phyloP scores from a whole-genome alignment of 2,329 filamentous ascomycete species.

The Botrytis galanthina region DNA sequence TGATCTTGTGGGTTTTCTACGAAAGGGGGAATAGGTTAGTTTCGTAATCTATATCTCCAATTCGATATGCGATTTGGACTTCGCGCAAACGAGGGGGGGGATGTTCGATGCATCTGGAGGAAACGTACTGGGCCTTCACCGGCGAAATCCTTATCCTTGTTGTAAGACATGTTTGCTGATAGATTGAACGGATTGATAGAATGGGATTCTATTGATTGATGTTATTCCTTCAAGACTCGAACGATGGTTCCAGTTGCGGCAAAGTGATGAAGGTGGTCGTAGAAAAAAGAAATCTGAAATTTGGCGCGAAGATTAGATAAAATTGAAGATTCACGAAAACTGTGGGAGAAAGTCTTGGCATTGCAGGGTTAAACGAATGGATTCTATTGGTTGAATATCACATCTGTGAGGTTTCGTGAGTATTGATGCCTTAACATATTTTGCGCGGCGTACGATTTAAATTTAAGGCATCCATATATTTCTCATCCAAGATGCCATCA shows the following conservation, averaged over 20 bases:
- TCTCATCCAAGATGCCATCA: not conserved
- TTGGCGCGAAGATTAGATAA: not conserved
- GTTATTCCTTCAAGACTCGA: slow-evolving; percentile 74
- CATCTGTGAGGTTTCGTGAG: not conserved
- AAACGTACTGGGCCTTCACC: slow-evolving; percentile 76
- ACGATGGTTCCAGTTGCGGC: slow-evolving; percentile 63
- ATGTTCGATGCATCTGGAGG: not conserved
- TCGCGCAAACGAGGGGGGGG: not conserved
- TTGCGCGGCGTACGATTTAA: no score
- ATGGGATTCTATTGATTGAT: slow-evolving; percentile 37
- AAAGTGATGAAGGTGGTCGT: slow-evolving; percentile 69
- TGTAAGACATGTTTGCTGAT: slow-evolving; percentile 73
- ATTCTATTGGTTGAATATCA: slow-evolving; percentile 20
- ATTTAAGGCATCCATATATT: not conserved
- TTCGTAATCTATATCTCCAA: not conserved
- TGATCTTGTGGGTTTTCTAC: slow-evolving; percentile 93
- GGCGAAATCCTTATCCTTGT: slow-evolving; percentile 92
- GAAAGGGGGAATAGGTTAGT: slow-evolving; percentile 5
- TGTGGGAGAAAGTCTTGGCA: slow-evolving; percentile 31
- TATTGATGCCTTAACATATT: not conserved
- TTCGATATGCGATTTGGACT: slow-evolving; percentile 5
- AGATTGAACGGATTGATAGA: slow-evolving; percentile 13
- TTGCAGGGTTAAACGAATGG: slow-evolving; percentile 22
- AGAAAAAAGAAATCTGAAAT: slow-evolving; percentile 10
- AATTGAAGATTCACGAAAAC: slow-evolving; percentile 12